Conservation (phyloP, 306 rosid species). For the Delonix regia region DNA sequence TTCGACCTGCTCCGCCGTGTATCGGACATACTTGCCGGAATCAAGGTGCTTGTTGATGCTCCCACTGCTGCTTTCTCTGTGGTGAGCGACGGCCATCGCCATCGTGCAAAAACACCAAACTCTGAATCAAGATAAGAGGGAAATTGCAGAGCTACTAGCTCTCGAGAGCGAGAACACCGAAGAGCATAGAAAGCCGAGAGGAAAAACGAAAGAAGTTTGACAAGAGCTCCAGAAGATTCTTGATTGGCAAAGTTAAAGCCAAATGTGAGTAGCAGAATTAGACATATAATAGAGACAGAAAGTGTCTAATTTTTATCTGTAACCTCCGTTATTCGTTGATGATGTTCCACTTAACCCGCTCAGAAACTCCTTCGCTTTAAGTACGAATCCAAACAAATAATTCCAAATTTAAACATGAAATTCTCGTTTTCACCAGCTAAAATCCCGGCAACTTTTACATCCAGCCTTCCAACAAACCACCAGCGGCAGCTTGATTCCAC, state of each 20-base stretch:
- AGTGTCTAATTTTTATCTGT: constrained; percentile 9
- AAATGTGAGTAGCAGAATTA: constrained; percentile 10
- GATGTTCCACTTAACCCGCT: constrained; percentile 13
- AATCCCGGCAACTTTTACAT: constrained; percentile 3
- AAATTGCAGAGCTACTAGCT: neutral
- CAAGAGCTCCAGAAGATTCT: constrained; percentile 38
- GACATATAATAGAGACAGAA: constrained; percentile 35
- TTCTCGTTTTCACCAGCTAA: constrained; percentile 8
- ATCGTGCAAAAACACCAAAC: constrained; percentile 37
- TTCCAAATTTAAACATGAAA: constrained; percentile 28
- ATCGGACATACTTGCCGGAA: constrained; percentile 87
- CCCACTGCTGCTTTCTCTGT: constrained; percentile 87
- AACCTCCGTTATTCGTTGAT: constrained; percentile 34
- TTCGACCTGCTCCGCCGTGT: constrained; percentile 93
- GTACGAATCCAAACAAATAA: constrained; percentile 23
- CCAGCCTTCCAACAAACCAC: neutral
- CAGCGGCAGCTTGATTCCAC: neutral
- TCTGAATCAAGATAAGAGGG: constrained; percentile 22
- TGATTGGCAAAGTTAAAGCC: constrained; percentile 36
- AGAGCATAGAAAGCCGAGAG: neutral
- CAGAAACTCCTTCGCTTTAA: neutral
- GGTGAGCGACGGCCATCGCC: constrained; percentile 93
- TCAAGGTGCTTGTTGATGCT: constrained; percentile 84
- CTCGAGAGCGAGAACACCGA: constrained; percentile 2
- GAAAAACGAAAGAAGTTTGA: constrained; percentile 6